Evolutionary conservation across 2,329 filamentous ascomycete species (phyloP), one percentile per base, ranked within the genome.

Genomic region (Ophiocordyceps australis): DNA sequence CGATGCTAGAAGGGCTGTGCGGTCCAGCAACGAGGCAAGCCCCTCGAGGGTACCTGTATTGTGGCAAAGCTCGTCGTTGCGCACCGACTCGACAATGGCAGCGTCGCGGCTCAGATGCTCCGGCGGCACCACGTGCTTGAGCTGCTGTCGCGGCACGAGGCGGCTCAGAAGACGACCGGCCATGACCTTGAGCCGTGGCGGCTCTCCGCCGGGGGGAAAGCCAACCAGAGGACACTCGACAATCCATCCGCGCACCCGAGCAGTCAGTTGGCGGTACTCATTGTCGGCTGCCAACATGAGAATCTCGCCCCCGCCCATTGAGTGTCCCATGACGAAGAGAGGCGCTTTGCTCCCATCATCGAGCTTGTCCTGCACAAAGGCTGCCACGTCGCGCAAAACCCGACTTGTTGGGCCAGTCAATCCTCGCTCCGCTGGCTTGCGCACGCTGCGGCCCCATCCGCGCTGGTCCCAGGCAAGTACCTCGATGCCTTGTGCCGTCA

Each of bases 41-140:
- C 79, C 79, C 46, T 85, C 74, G n/a, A 92, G 59, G 6, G 85
- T 93, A 19, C 82, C 85, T 3, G 72, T 86, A 47, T 86, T 65
- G 50, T 93, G 83, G 47, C 74, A 71, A 27, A 93, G 57, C 25
- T 59, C 43, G 48, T 94, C 85, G 17, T 66, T 61, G 3, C 55
- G 52, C 35, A 79, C 63, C 15, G 57, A 61, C 39, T 65, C 55
- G 27, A 65, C 60, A 3, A 80, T 66, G 14, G 54, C 65, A 14
- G 63, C 55, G 47, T 86, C 77, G 14, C 81, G 67, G 19, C 64
- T 72, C 28, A 93, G 44, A 32, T 74, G 59, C 31, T 63, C 60
- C 3, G 66, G 48, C 23, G 75, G 64, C 14, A 93, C 57, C 24
- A 63, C 60, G 34, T 80, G 66, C 32, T 66, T 55, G 35, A 83